Base-by-base conservation (phyloP, 306 rosid genomes). In the Quercus parvula region DNA sequence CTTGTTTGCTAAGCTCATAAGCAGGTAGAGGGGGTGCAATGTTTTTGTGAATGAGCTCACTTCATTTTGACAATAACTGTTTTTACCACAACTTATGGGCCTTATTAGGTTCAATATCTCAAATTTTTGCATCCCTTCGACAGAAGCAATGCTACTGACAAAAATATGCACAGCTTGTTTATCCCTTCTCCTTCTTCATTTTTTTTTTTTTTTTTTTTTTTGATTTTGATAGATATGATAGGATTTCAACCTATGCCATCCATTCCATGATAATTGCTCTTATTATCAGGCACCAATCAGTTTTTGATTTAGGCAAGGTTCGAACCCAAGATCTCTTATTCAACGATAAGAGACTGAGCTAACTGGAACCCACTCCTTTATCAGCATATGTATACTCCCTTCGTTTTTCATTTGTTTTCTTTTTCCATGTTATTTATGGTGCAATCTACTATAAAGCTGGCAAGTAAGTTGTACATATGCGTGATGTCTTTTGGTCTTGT, bases 401-500 rank as follows among this genome's bases (percentile, higher is more conserved):
- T 19, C 1, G 5, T 49, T 7, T 33, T 11, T n/a, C 72, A 49
- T 49, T 1, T 19, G 52, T 69, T 46, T 28, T 70, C 71, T 73
- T 22, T 58, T 67, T 54, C 27, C 13, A 2, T 27, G 25, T 70
- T n/a, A 70, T 44, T 44, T 44, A 44, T 1, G 6, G 20, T 68
- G 69, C 77, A 70, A 71, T 67, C 46, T 78, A 35, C 79, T 64
- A 49, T 44, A 74, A 73, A 66, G 67, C 76, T 67, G 77, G 66
- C 49, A 70, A 33, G 81, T 74, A 71, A 69, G 73, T 81, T 62
- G 61, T 76, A 27, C 5, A 7, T 38, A 10, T 54, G 67, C 72
- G 38, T 77, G 72, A 70, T 85, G 78, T 82, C 79, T 78, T 77
- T 84, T 85, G 89, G 75, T 83, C 88, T 88, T 92, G 86, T 80